Evolutionary conservation across 495 filamentous ascomycete genomes (phyloP).

Genomic region (Lophium mytilinum): DNA sequence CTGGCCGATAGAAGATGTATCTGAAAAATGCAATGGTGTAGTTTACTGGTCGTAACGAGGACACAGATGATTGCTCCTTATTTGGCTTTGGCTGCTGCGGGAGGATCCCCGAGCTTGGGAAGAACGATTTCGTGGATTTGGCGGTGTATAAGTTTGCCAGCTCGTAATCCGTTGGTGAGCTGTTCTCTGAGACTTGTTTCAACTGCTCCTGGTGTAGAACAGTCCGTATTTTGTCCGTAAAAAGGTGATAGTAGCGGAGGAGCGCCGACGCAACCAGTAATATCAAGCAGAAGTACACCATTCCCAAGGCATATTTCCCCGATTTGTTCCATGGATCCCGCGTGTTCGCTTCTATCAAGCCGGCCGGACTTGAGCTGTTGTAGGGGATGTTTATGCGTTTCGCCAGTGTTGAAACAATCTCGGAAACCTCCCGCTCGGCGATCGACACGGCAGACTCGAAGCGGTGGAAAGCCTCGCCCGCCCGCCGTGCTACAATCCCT

Average conservation of each 20-base stretch:
- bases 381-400: constrained; percentile 67
- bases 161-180: constrained; percentile 58
- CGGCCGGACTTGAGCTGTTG: constrained; percentile 61
- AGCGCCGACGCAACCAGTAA: constrained; percentile 54
- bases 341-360: constrained; percentile 62
- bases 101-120: constrained; percentile 49
- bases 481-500: constrained; percentile 25
- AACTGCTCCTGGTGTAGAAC: constrained; percentile 72
- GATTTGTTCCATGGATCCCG: constrained; percentile 71
- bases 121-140: constrained; percentile 60
- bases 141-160: constrained; percentile 61
- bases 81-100: constrained; percentile 44
- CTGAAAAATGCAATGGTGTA: constrained; percentile 66
- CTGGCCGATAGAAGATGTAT: constrained; percentile 78
- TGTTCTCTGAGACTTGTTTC: constrained; percentile 44
- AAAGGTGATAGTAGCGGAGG: constrained; percentile 70
- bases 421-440: constrained; percentile 23
- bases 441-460: constrained; percentile 19
- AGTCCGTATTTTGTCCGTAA: constrained; percentile 80
- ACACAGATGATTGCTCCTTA: constrained; percentile 58
- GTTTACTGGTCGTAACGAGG: constrained; percentile 62
- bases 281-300: constrained; percentile 76
- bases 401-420: constrained; percentile 38
- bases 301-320: constrained; percentile 82
- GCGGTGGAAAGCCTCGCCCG: constrained; percentile 23